These are phyloP conservation scores for Diutina sp. DNA, from an alignment of 1,139 yeast species.

Conservation along the genomic window DNA sequence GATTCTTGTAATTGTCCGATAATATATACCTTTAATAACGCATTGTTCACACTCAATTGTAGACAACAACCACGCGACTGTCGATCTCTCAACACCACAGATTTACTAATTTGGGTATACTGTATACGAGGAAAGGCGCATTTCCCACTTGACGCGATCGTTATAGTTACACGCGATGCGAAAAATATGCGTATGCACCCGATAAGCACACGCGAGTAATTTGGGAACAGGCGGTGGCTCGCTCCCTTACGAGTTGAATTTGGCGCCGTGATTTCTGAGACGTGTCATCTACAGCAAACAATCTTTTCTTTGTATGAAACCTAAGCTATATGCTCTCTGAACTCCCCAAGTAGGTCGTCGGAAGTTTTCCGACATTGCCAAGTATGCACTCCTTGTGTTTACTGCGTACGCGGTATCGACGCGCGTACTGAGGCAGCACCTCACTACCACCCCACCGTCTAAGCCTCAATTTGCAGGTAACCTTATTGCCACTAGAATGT, in stretches of 20 bases:
- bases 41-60: neutral
- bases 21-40: neutral
- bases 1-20: neutral
- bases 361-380: neutral
- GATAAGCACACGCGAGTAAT: neutral
- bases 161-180: neutral
- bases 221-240: neutral
- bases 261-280: too few species aligned
- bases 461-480: neutral
- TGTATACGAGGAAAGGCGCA: neutral
- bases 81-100: too few species aligned
- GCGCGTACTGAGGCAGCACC: neutral
- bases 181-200: neutral
- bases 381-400: neutral
- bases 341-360: neutral
- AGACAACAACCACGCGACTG: too few species aligned
- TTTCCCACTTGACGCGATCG: neutral
- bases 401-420: neutral
- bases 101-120: too few species aligned
- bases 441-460: neutral
- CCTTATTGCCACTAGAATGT: neutral
- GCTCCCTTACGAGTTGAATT: neutral
- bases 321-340: too few species aligned
- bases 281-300: too few species aligned
- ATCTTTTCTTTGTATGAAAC: too few species aligned